Evolutionary conservation across 306 rosid species (phyloP).

Genomic region (Ceratonia siliqua): DNA sequence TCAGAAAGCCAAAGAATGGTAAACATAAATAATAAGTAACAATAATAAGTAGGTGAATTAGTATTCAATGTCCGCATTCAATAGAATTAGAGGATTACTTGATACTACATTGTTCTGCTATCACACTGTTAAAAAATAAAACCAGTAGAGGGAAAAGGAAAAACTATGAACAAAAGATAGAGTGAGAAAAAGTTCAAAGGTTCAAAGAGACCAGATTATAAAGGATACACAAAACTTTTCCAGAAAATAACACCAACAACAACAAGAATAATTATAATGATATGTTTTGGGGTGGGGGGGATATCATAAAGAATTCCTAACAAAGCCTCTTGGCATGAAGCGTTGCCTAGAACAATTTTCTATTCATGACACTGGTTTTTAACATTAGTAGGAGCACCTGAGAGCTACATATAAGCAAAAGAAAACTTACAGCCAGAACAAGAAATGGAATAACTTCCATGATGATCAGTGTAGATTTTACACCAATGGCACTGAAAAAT

Average conservation of each 20-base stretch:
- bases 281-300: neutral
- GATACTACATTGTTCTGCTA: slow-evolving; percentile 17
- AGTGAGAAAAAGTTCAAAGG: neutral
- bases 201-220: neutral
- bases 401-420: slow-evolving; percentile 28
- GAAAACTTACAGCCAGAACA: slow-evolving; percentile 90
- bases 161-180: neutral
- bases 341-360: neutral
- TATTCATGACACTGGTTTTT: neutral
- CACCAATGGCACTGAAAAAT: slow-evolving; percentile 87
- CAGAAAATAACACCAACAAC: neutral
- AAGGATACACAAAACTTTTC: neutral
- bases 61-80: slow-evolving; percentile 10
- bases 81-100: neutral
- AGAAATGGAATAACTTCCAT: slow-evolving; percentile 99
- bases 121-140: neutral
- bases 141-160: neutral
- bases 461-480: slow-evolving; percentile 90
- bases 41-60: slow-evolving; percentile 12
- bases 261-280: neutral
- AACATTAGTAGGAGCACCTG: neutral
- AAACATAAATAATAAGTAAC: neutral
- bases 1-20: slow-evolving; percentile 26
- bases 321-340: neutral
- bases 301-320: neutral